Evolutionary conservation across 768 basidiomycete species (phyloP).

Genomic region (Agrocybe praecox): DNA sequence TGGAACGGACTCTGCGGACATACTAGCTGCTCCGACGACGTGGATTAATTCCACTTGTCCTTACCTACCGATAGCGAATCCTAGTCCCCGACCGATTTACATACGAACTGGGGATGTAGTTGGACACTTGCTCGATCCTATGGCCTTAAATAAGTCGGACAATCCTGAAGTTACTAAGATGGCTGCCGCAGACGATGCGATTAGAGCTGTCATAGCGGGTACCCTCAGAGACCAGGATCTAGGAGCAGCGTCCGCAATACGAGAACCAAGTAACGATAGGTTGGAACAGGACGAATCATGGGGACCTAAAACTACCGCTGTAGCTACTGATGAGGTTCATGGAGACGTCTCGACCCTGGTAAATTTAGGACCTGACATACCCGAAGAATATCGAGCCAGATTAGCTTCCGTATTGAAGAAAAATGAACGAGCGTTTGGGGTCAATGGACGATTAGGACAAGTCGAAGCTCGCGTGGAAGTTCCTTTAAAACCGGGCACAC

Average conservation of each 20-base stretch:
- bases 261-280: neutral
- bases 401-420: no score
- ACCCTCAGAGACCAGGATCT: slow-evolving; percentile 6
- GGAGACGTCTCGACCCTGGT: neutral
- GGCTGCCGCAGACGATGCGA: slow-evolving; percentile 1
- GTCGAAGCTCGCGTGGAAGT: neutral
- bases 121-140: slow-evolving; percentile 5
- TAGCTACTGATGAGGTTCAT: no score
- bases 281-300: slow-evolving; percentile 6
- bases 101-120: slow-evolving; percentile 13
- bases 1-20: slow-evolving; percentile 1
- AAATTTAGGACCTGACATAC: slow-evolving; percentile 6
- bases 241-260: neutral
- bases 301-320: slow-evolving; percentile 8
- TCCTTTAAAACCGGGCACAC: slow-evolving; percentile 15
- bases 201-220: neutral
- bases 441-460: no score
- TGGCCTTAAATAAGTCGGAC: neutral
- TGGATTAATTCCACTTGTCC: slow-evolving; percentile 5
- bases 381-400: neutral
- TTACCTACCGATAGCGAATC: slow-evolving; percentile 10
- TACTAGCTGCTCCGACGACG: slow-evolving; percentile 8
- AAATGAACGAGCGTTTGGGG: no score
- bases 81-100: slow-evolving; percentile 1
- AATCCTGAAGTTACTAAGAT: neutral